Evolutionary conservation across 2,329 filamentous ascomycete species (phyloP).

Genomic region (Stachybotrys elegans): DNA sequence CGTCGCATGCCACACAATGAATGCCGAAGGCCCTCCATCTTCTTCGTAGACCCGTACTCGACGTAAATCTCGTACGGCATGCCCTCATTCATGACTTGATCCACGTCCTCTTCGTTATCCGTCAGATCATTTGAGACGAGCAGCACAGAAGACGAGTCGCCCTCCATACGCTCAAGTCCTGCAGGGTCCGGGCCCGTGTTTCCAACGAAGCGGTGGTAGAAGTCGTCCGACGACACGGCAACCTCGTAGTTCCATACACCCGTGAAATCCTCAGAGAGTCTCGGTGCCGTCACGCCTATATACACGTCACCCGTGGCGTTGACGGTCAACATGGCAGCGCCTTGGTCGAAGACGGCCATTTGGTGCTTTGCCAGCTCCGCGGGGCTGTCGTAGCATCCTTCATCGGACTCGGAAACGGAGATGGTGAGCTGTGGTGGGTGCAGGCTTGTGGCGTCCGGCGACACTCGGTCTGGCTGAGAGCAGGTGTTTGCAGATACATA

Average conservation of each 20-base stretch:
- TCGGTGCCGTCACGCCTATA: constrained; percentile 69
- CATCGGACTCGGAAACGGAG: constrained; percentile 60
- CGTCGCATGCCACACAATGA: constrained; percentile 78
- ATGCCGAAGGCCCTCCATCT: constrained; percentile 64
- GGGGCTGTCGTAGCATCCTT: constrained; percentile 21
- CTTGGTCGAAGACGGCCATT: constrained; percentile 53
- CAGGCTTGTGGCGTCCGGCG: constrained; percentile 9
- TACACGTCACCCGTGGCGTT: constrained; percentile 65
- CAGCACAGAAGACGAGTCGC: constrained; percentile 72
- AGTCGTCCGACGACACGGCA: constrained; percentile 73
- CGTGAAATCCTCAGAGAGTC: constrained; percentile 51
- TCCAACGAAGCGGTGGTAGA: constrained; percentile 60
- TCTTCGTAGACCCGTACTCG: constrained; percentile 53
- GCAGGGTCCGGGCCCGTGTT: constrained; percentile 25
- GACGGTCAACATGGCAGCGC: constrained; percentile 62
- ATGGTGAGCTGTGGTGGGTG: constrained; percentile 68
- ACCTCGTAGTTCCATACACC: constrained; percentile 76
- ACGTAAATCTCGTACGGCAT: constrained; percentile 76
- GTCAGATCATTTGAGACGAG: constrained; percentile 75
- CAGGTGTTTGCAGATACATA: constrained; percentile 88
- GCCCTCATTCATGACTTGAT: constrained; percentile 43
- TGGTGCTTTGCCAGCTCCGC: constrained; percentile 15
- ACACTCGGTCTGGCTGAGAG: constrained; percentile 56
- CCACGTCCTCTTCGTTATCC: constrained; percentile 46
- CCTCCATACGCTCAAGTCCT: constrained; percentile 75